Percentiles rank a stretch among this genome's conserved stretches.
phyloP scores from a whole-genome alignment of 352 stramenopile species.

The Pythium folliculosum region DNA sequence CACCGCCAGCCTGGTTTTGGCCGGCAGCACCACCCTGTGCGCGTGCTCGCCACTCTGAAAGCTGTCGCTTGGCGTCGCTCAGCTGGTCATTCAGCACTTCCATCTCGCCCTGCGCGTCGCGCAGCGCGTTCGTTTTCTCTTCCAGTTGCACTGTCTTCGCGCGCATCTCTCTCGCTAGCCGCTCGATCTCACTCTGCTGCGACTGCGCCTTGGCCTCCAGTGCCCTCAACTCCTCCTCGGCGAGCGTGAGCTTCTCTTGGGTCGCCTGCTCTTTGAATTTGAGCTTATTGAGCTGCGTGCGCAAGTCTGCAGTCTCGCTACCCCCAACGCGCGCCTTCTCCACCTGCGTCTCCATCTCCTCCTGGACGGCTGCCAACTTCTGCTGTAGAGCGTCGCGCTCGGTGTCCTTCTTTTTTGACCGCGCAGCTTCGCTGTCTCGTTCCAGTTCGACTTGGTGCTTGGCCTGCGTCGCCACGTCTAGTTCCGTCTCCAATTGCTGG shows the following conservation, averaged over 20 bases:
- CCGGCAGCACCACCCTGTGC: background rate
- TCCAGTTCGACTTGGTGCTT: constrained; percentile 38
- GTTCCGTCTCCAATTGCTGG: constrained; percentile 32
- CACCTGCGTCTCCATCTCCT: constrained; percentile 33
- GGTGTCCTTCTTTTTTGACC: constrained; percentile 37
- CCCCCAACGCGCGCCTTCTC: constrained; percentile 31
- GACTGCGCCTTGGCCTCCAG: constrained; percentile 23
- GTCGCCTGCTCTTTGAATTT: constrained; percentile 48
- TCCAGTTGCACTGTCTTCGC: constrained; percentile 28
- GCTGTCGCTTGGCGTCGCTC: constrained; percentile 25
- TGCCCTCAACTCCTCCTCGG: constrained; percentile 32
- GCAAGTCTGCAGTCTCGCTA: constrained; percentile 36
- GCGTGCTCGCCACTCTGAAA: constrained; percentile 19
- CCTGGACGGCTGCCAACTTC: constrained; percentile 33
- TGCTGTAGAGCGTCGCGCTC: constrained; percentile 35
- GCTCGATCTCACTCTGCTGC: constrained; percentile 30
- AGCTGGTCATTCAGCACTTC: constrained; percentile 39
- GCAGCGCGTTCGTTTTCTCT: constrained; percentile 24
- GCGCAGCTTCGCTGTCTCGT: constrained; percentile 27
- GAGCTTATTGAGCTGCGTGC: constrained; percentile 35
- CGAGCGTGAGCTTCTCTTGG: constrained; percentile 35
- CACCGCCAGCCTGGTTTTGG: constrained; percentile 1
- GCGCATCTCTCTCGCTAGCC: constrained; percentile 22
- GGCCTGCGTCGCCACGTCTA: constrained; percentile 32
- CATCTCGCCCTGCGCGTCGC: constrained; percentile 30